These are phyloP conservation scores for Colletotrichum sidae DNA, from an alignment of 2,329 filamentous ascomycete species.

Conservation along the genomic window DNA sequence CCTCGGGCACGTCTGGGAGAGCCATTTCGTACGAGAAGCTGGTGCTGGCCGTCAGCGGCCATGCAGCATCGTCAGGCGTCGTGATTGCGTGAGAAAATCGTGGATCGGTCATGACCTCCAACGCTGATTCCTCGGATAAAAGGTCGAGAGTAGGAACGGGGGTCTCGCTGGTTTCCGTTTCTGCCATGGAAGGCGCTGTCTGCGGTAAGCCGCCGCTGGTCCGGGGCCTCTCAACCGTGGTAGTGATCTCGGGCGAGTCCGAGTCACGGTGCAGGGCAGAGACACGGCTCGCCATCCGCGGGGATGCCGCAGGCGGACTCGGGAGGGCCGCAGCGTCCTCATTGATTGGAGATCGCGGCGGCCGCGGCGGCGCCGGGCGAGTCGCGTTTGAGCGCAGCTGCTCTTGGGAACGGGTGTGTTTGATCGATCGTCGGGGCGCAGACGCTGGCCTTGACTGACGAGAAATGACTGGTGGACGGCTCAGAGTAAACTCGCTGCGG, in stretches of 20 bases:
- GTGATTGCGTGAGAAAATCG: constrained; percentile 55
- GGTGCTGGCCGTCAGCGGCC: constrained; percentile 55
- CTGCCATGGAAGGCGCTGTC: constrained; percentile 53
- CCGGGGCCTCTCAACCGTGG: constrained; percentile 52
- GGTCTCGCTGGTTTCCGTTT: constrained; percentile 40
- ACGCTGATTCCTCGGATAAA: constrained; percentile 33
- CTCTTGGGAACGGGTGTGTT: constrained; percentile 61
- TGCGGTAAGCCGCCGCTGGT: constrained; percentile 59
- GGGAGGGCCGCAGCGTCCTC: constrained; percentile 40
- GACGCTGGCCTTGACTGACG: constrained; percentile 25
- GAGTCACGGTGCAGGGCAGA: constrained; percentile 58
- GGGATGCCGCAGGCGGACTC: constrained; percentile 59
- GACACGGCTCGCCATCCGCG: constrained; percentile 66
- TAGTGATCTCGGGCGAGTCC: constrained; percentile 49
- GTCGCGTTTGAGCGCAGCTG: constrained; percentile 60
- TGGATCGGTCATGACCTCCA: constrained; percentile 41
- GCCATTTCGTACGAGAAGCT: constrained; percentile 53
- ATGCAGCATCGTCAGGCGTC: constrained; percentile 55
- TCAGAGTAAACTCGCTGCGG: constrained; percentile 11
- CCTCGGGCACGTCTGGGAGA: constrained; percentile 71
- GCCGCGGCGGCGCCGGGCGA: constrained; percentile 56
- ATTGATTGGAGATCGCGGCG: constrained; percentile 57
- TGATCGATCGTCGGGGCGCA: constrained; percentile 51
- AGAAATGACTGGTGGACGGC: constrained; percentile 9
- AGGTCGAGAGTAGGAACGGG: constrained; percentile 33